Evolutionary conservation across 257 asterid species (phyloP), one percentile per base, ranked within the genome.

Genomic region (Apocynum venetum): DNA sequence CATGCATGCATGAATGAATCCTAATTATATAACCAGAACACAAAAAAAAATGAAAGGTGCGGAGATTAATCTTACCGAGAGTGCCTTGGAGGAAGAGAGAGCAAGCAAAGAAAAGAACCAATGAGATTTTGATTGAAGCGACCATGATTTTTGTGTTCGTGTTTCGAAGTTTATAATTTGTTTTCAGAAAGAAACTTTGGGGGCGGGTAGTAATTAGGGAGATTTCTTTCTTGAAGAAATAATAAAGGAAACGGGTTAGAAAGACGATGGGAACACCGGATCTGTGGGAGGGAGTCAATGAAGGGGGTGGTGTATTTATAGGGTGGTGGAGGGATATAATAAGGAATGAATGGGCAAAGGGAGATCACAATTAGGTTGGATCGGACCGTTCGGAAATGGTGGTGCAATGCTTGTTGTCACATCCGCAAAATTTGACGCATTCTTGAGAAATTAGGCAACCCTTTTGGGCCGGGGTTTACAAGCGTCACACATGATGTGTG

Each of bases 81-180:
- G 84, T 31, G 59, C 78, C 85, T 20, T 71, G 86, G 76, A 86
- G 53, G 76, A 83, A 75, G 47, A 88, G 86, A 60, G 86, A 79
- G 61, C 79, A 82, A 19, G 87, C 82, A 53, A 86, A 72, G 81
- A 80, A 82, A 66, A 87, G 67, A 76, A 85, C n/a, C 71, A 88
- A 76, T 3, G 83, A n/a, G 49, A 84, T 43, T 76, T 86, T 88
- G 71, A 83, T 77, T 70, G 96, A 80, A 74, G 88, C 82, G 70
- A 83, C 85, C 94, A 91, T 89, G 79, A 6, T 19, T 82, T 15
- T 20, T 43, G 36, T 78, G 19, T 61, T 6, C 38, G 56, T 41
- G 51, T 36, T 71, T 35, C 13, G 47, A 71, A 25, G 35, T 3
- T 38, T 19, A 19, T 25, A 53, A 13, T 53, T 53, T 1, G 2